Conservation (phyloP, 2,329 filamentous ascomycete species). For the Calycina herbarum region DNA sequence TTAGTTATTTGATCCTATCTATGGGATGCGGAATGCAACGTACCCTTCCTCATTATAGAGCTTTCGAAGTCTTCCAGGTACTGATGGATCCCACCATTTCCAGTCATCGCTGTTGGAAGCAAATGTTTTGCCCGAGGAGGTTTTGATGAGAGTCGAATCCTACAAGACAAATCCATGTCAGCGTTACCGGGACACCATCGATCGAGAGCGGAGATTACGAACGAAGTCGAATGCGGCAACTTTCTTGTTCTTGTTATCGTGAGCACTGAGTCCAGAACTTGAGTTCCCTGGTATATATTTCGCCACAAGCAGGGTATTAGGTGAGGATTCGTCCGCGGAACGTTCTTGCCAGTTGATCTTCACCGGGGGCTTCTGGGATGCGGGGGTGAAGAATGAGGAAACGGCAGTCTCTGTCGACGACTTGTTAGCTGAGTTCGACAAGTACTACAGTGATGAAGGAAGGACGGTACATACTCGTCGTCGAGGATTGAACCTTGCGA, state of each 20-base stretch:
- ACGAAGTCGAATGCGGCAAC: slow-evolving; percentile 72
- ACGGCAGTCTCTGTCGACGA: slow-evolving; percentile 62
- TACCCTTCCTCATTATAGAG: slow-evolving; percentile 69
- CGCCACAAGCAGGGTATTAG: slow-evolving; percentile 70
- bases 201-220: slow-evolving; percentile 21
- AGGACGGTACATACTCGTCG: slow-evolving; percentile 34
- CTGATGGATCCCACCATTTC: slow-evolving; percentile 85
- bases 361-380: slow-evolving; percentile 80
- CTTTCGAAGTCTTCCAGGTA: slow-evolving; percentile 66
- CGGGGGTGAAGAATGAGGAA: slow-evolving; percentile 83
- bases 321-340: slow-evolving; percentile 50
- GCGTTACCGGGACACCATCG: neutral
- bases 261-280: slow-evolving; percentile 16
- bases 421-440: slow-evolving; percentile 1
- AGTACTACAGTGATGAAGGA: neutral
- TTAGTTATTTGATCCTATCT: slow-evolving; percentile 7
- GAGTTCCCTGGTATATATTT: slow-evolving; percentile 56
- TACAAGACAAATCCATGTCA: slow-evolving; percentile 36
- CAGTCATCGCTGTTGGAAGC: slow-evolving; percentile 72
- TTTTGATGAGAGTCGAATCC: slow-evolving; percentile 86
- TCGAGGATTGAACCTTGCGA: slow-evolving; percentile 39
- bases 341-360: slow-evolving; percentile 71
- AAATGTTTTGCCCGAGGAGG: slow-evolving; percentile 79
- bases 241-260: slow-evolving; percentile 48
- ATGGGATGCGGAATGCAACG: slow-evolving; percentile 19